Percentiles rank a stretch among this genome's conserved stretches.
Conservation (phyloP, 208 protist genomes). For the Angomonas ambiguus region DNA sequence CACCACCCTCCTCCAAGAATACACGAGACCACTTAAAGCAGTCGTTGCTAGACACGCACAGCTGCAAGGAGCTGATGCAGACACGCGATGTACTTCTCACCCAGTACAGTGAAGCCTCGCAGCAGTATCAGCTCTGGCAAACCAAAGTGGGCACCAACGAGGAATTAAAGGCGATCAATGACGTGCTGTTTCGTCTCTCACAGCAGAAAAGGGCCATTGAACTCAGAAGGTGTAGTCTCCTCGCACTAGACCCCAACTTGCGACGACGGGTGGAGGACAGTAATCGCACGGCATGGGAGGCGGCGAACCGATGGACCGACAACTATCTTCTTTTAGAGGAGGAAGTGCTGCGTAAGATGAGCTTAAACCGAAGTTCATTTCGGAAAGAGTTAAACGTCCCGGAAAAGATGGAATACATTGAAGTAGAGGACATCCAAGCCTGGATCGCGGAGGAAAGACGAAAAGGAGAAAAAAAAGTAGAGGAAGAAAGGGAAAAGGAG, state of each 20-base stretch:
- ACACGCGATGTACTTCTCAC: no score
- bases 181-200: not conserved
- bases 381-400: constrained; percentile 42
- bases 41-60: not conserved
- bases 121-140: not conserved
- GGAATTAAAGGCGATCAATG: not conserved
- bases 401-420: constrained; percentile 44
- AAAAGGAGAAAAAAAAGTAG: not conserved
- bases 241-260: constrained; percentile 27
- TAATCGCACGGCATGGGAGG: constrained; percentile 30
- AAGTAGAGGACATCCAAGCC: constrained; percentile 16
- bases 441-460: not conserved
- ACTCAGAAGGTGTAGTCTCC: not conserved
- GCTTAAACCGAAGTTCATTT: constrained; percentile 29
- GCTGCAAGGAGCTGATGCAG: not conserved
- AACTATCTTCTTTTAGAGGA: constrained; percentile 70
- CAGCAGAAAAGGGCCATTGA: not conserved
- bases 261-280: constrained; percentile 20
- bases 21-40: not conserved
- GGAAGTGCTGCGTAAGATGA: constrained; percentile 29
- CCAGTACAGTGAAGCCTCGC: no score
- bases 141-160: not conserved
- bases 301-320: constrained; percentile 82
- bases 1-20: not conserved
- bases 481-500: not conserved